Percentiles rank a stretch among this genome's conserved stretches.
These are phyloP conservation scores for Penicillium oxalicum DNA, from an alignment of 2,329 filamentous ascomycete genomes.

Conservation along the genomic window DNA sequence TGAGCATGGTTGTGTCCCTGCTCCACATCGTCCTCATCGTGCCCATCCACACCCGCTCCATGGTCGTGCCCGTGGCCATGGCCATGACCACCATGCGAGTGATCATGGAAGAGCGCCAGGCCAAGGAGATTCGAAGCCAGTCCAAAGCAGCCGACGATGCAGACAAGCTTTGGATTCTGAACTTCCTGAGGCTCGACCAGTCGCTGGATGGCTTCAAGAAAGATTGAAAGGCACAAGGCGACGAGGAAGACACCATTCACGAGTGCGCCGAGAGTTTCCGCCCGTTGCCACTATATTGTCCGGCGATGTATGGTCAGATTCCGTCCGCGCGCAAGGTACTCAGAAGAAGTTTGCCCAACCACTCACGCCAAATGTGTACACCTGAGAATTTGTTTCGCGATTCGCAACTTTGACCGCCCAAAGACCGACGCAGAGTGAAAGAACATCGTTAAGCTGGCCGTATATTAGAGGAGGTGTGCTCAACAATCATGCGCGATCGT, in stretches of 20 bases:
- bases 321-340: neutral
- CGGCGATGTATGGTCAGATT: conserved; percentile 8
- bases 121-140: conserved; percentile 84
- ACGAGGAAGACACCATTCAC: conserved; percentile 98
- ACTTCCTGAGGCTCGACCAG: conserved; percentile 89
- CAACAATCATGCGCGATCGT: neutral
- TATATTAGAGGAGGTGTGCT: neutral
- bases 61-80: conserved; percentile 42
- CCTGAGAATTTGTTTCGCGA: conserved; percentile 71
- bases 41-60: conserved; percentile 32
- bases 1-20: conserved; percentile 38
- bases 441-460: conserved; percentile 82
- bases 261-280: conserved; percentile 90
- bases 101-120: conserved; percentile 85
- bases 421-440: conserved; percentile 83
- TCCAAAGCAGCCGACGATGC: conserved; percentile 81
- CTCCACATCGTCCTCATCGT: conserved; percentile 42
- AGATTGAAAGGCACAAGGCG: conserved; percentile 90
- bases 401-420: conserved; percentile 92
- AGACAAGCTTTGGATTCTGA: conserved; percentile 74
- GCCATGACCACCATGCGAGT: conserved; percentile 65
- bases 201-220: conserved; percentile 87
- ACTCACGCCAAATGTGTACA: conserved; percentile 88
- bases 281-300: conserved; percentile 73
- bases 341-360: neutral